Base-by-base conservation (phyloP, 2,329 filamentous ascomycete species). In the Cladosporium halotolerans region DNA sequence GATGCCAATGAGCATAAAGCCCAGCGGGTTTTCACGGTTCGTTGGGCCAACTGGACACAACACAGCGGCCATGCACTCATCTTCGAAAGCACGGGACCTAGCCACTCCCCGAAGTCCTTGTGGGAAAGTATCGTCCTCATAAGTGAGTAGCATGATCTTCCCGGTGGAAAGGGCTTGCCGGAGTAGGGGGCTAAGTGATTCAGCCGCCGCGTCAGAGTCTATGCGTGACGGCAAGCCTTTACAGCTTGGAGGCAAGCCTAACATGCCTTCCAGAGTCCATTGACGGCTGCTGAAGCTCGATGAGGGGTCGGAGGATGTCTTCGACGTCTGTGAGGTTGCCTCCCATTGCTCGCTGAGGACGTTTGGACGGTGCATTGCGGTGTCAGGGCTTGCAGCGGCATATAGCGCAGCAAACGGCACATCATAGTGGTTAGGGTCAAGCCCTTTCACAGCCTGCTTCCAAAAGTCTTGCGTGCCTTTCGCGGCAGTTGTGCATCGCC, bases 131-230 rank as follows among this genome's bases (percentile, higher is more conserved):
- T 80, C 82, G 45, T 82, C 60, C 4, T 83, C 79, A 13, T 79
- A 77, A 1, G 83, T 84, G 3, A 93, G 72, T 0, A 89, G 74
- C 8, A 89, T 76, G 1, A 86, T 85, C 49, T 76, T 76, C 41
- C 83, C 80, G 0, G 80, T 80, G 56, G 81, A 82, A 56, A 91
- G 84, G n/a, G 85, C 84, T 62, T 89, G 82, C 42, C 86, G 78
- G 71, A 95, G 86, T 9, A 87, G 84, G 0, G 85, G 82, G 0
- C 84, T 87, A 65, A 92, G 90, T 0, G 86, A 87, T 55, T 88
- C 83, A 14, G 80, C 79, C 43, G 84, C 84, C 8, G 77, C 78
- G 52, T 80, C 83, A 19, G 93, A 71, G 60, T 93, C 86, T n/a
- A 92, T 75, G 9, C 75, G 73, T 3, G 74, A 68, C 4, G 82